Evolutionary conservation across 2,329 filamentous ascomycete species (phyloP).

Genomic region (Cordyceps militaris): DNA sequence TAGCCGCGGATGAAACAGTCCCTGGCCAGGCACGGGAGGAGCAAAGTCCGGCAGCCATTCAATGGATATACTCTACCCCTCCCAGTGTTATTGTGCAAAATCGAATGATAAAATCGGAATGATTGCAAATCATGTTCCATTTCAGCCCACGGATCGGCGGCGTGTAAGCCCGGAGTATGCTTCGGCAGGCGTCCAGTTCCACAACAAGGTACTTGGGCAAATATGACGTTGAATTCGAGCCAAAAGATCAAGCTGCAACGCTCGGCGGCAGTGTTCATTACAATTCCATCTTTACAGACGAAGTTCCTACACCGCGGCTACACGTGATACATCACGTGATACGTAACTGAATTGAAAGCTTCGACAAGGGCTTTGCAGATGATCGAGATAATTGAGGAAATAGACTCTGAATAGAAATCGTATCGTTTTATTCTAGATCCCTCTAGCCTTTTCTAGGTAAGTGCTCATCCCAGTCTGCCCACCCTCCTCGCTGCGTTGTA

Average conservation of each 20-base stretch:
- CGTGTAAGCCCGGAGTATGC: no score
- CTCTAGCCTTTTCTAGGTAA: neutral
- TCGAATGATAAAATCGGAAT: no score
- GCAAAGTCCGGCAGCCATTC: neutral
- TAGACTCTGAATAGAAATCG: neutral
- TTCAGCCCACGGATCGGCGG: no score
- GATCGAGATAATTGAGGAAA: neutral
- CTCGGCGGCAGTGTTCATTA: no score
- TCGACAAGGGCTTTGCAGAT: neutral
- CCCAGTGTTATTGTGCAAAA: no score
- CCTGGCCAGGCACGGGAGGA: neutral
- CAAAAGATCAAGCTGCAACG: no score
- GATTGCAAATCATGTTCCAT: no score
- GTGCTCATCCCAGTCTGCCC: neutral
- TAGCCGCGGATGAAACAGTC: neutral
- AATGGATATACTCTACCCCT: neutral
- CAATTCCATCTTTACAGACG: neutral
- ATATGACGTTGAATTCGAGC: no score
- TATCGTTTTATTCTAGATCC: neutral
- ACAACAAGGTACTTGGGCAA: no score
- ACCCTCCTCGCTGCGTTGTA: neutral
- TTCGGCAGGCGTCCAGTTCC: no score
- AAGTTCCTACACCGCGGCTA: neutral
- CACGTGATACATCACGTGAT: constrained; percentile 4
- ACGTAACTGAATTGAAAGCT: neutral